Conservation (phyloP, 2,329 filamentous ascomycete species). For the Aspergillus uvarum region DNA sequence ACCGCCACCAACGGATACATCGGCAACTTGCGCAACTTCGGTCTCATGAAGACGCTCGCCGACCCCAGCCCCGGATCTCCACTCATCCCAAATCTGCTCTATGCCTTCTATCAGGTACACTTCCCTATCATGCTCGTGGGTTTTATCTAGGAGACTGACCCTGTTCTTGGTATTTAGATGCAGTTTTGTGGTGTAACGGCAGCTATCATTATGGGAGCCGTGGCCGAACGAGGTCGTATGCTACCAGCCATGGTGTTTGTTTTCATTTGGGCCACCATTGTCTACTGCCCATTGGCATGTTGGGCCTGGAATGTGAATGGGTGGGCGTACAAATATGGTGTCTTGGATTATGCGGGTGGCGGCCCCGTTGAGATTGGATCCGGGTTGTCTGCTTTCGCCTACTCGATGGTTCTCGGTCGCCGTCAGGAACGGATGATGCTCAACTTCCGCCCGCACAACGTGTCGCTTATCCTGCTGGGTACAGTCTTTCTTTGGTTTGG, state of each 20-base stretch:
- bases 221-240: conserved; percentile 89
- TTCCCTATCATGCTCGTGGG: not conserved
- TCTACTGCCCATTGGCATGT: conserved; percentile 95
- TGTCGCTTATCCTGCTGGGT: conserved; percentile 92
- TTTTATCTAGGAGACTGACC: not conserved
- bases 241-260: conserved; percentile 92
- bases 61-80: conserved; percentile 84
- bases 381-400: conserved; percentile 87
- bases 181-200: conserved; percentile 95
- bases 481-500: conserved; percentile 97
- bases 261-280: conserved; percentile 94
- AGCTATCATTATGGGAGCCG: conserved; percentile 85
- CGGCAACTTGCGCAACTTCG: conserved; percentile 85
- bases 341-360: conserved; percentile 93
- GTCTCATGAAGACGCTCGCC: conserved; percentile 78
- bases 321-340: conserved; percentile 87
- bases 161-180: conserved; percentile 60
- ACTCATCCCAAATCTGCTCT: conserved; percentile 83
- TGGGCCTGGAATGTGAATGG: conserved; percentile 97
- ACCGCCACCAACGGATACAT: conserved; percentile 86
- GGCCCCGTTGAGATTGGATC: conserved; percentile 97
- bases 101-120: conserved; percentile 83
- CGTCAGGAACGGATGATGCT: conserved; percentile 99
- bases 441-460: conserved; percentile 99
- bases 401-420: conserved; percentile 91